These are phyloP conservation scores for Lodderomyces elongisporus DNA, from an alignment of 1,139 yeast species.

Conservation along the genomic window DNA sequence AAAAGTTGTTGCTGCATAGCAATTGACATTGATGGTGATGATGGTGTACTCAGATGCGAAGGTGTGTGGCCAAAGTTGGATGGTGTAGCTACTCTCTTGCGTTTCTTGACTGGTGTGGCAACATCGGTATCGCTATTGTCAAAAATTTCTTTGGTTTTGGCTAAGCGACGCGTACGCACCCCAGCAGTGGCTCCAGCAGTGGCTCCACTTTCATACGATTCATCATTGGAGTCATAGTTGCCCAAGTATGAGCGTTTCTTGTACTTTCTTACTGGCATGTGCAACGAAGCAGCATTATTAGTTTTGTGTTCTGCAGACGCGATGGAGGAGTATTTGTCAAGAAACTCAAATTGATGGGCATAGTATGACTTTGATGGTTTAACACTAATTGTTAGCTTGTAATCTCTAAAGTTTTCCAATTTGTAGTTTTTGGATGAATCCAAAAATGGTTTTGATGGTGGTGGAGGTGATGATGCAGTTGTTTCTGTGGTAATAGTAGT, in stretches of 20 bases:
- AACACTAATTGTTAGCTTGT: constrained; percentile 47
- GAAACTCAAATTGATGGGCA: constrained; percentile 43
- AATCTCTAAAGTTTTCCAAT: constrained; percentile 42
- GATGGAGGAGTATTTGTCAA: constrained; percentile 42
- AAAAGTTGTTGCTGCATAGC: constrained; percentile 41
- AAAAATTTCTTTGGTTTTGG: constrained; percentile 24
- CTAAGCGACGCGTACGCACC: constrained; percentile 51
- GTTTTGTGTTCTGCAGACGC: constrained; percentile 16
- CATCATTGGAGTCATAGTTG: constrained; percentile 14
- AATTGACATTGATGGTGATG: constrained; percentile 17
- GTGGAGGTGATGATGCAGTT: background rate
- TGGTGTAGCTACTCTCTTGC: constrained; percentile 2
- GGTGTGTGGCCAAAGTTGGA: constrained; percentile 1
- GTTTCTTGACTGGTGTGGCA: constrained; percentile 22
- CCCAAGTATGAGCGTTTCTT: constrained; percentile 20
- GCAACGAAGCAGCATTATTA: constrained; percentile 9
- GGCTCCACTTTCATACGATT: constrained; percentile 1
- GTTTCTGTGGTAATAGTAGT: constrained; percentile 37
- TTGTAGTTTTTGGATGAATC: constrained; percentile 34
- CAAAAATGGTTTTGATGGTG: constrained; percentile 1
- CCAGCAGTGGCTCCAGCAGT: constrained; percentile 42
- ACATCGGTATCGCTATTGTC: constrained; percentile 8
- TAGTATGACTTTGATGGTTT: constrained; percentile 40
- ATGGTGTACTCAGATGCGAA: constrained; percentile 14
- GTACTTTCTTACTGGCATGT: constrained; percentile 24